These are phyloP conservation scores for Saturnispora besseyi DNA, from an alignment of 805 yeast genomes.

Conservation along the genomic window DNA sequence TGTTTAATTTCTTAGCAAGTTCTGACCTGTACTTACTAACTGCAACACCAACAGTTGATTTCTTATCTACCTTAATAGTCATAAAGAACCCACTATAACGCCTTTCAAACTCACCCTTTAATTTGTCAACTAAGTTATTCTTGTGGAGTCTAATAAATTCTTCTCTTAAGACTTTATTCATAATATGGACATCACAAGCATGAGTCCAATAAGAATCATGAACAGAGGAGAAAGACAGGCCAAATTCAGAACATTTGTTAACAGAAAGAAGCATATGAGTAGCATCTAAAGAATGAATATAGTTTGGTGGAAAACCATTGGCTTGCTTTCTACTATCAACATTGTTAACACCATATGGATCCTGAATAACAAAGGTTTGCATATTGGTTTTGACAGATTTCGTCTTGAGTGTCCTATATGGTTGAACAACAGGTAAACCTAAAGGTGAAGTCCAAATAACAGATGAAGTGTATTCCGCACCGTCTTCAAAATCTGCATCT, in stretches of 20 bases:
- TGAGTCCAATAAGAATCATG: conserved; percentile 99
- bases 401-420: conserved; percentile 65
- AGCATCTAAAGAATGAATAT: conserved; percentile 90
- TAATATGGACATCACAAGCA: conserved; percentile 66
- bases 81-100: conserved; percentile 70
- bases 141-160: conserved; percentile 73
- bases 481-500: conserved; percentile 46
- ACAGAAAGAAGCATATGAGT: conserved; percentile 94
- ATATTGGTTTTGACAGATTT: conserved; percentile 69
- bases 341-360: conserved; percentile 75
- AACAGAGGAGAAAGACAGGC: conserved; percentile 80
- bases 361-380: conserved; percentile 79
- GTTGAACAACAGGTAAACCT: conserved; percentile 95
- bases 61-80: conserved; percentile 44
- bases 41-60: conserved; percentile 41
- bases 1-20: conserved; percentile 40
- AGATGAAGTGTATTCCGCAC: conserved; percentile 65
- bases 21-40: conserved; percentile 42
- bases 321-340: conserved; percentile 86
- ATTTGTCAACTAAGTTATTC: conserved; percentile 57
- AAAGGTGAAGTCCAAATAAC: conserved; percentile 98
- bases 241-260: conserved; percentile 54
- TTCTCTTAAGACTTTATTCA: conserved; percentile 66
- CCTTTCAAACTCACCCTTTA: conserved; percentile 70
- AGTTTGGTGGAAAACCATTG: conserved; percentile 93